Evolutionary conservation across 805 yeast species (phyloP), one percentile per base, ranked within the genome.

Genomic region (Yarrowia sp.): DNA sequence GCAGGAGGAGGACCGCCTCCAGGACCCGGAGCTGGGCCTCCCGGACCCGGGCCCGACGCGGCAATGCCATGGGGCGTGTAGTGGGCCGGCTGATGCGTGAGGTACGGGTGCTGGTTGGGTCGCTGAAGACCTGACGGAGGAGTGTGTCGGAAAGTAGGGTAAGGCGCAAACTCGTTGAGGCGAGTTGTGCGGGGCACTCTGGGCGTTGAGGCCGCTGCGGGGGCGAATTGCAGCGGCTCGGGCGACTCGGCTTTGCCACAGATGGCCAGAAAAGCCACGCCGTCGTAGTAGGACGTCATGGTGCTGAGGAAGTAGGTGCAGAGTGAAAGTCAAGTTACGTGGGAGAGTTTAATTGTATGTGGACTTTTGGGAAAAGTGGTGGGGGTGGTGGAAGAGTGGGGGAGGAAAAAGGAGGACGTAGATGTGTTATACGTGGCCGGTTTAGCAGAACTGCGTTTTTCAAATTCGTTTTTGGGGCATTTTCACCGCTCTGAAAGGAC

Each of bases 251-350:
- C 75, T 42, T 78, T 70, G 66, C 78, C 81, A 70, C 79, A 78
- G 61, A 77, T 76, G 61, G 80, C 80, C 66, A 79, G 74, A 66
- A 79, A 71, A 49, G 80, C 81, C 42, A 79, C 74, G 42, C 79
- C 73, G 71, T 79, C 81, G 73, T 79, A 78, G 71, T 77, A 78
- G 19, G 74, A 50, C 60, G 60, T 61, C 55, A 58, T 58, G 20
- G 39, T 12, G 8, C 2, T 14, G 24, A 9, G 39, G 56, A 3
- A n/a, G 53, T 9, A 20, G n/a, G 43, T 17, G 52, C 24, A 43
- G 58, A 12, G 60, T 19, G 63, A 9, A 36, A 36, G 38, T 36
- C 30, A 24, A 24, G 30, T 24, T 24, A 24, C 30, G 30, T 24
- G 30, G n/a, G 30, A 24, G 30, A 24, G 30, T 24, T 24, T 52